phyloP scores from a whole-genome alignment of 306 rosid species.

The Acacia confusa region DNA sequence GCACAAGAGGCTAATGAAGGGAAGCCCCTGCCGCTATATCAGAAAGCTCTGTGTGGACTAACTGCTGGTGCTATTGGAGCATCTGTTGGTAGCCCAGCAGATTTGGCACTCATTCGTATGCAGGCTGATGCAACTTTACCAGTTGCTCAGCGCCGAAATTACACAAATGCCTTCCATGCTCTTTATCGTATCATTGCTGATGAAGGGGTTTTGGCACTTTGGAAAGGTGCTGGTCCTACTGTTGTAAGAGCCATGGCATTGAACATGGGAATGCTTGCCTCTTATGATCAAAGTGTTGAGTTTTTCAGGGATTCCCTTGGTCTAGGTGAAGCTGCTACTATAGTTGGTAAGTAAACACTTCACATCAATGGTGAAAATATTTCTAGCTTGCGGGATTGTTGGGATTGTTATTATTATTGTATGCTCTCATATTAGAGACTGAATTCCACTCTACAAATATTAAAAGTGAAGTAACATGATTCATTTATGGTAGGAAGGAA shows the following conservation, averaged over 20 bases:
- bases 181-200: slow-evolving; percentile 57
- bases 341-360: slow-evolving; percentile 39
- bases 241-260: slow-evolving; percentile 71
- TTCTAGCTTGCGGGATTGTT: background rate
- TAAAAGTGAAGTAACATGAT: background rate
- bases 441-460: background rate
- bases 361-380: background rate
- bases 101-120: slow-evolving; percentile 76
- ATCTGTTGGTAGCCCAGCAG: slow-evolving; percentile 62
- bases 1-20: slow-evolving; percentile 73
- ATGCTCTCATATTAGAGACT: background rate
- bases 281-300: slow-evolving; percentile 61
- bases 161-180: slow-evolving; percentile 69
- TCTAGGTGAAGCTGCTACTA: slow-evolving; percentile 51
- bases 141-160: slow-evolving; percentile 59
- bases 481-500: background rate
- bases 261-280: slow-evolving; percentile 80
- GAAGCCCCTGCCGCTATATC: slow-evolving; percentile 63
- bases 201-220: slow-evolving; percentile 73
- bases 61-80: slow-evolving; percentile 81
- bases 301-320: slow-evolving; percentile 59
- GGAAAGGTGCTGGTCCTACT: slow-evolving; percentile 76
- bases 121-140: slow-evolving; percentile 75
- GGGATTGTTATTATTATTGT: background rate
- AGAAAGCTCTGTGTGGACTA: slow-evolving; percentile 68